Evolutionary conservation across 129 eudicot genomes (phyloP).

Genomic region (Glebionis coronaria): DNA sequence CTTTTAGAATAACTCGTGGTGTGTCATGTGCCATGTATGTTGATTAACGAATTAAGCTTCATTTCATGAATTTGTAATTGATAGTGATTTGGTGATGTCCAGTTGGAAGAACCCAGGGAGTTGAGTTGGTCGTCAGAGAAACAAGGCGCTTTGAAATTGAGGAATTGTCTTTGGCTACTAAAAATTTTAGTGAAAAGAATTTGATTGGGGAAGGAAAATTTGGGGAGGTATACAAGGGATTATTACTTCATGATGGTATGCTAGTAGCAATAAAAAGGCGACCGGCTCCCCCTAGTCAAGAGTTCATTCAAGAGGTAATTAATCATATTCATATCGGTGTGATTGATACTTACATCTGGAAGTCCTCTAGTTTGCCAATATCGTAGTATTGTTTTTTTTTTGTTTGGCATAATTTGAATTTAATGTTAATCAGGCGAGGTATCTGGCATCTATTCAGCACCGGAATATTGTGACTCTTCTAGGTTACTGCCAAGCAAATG

Average conservation of each 20-base stretch:
- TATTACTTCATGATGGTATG: conserved; percentile 89
- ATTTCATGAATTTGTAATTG: not conserved
- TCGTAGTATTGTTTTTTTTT: conserved; percentile 8
- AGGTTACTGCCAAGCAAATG: conserved; percentile 88
- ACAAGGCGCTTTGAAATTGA: conserved; percentile 66
- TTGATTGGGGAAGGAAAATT: conserved; percentile 96
- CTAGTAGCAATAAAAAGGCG: conserved; percentile 84
- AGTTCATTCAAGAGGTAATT: conserved; percentile 77
- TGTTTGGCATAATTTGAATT: conserved; percentile 15
- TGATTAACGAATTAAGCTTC: not conserved
- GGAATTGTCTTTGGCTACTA: conserved; percentile 68
- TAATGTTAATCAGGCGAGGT: conserved; percentile 63
- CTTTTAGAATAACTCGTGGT: not conserved
- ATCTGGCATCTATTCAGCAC: conserved; percentile 88
- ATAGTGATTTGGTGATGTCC: conserved; percentile 4
- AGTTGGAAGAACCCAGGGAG: conserved; percentile 59
- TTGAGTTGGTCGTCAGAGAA: conserved; percentile 61
- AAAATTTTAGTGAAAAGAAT: conserved; percentile 63
- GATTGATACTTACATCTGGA: not conserved
- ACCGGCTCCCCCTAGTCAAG: conserved; percentile 55
- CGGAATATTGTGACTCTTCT: conserved; percentile 88
- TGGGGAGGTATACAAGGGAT: conserved; percentile 90
- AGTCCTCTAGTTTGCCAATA: not conserved
- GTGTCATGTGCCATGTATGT: not conserved
- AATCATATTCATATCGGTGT: not conserved